Evolutionary conservation across 164 flowering plant genomes (phyloP).

Genomic region (Hamamelis virginiana): DNA sequence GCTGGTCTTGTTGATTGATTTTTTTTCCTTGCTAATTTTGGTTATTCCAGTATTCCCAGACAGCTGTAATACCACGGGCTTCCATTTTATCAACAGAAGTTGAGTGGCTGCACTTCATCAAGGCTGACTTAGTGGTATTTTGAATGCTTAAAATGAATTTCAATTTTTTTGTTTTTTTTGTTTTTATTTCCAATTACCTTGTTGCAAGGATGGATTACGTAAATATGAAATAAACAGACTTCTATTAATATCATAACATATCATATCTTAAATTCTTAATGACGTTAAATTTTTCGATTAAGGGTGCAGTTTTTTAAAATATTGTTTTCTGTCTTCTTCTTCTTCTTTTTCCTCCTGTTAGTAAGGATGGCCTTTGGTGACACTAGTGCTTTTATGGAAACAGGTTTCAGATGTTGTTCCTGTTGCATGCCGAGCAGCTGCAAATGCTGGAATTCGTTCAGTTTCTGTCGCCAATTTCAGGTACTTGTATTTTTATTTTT

Average conservation of each 20-base stretch:
- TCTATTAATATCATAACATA: too few relatives aligned
- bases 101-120: constrained; percentile 89
- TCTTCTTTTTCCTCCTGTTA: too few relatives aligned
- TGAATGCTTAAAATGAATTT: background rate
- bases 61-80: constrained; percentile 86
- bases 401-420: constrained; percentile 99
- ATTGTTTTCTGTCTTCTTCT: too few relatives aligned
- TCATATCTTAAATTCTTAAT: too few relatives aligned
- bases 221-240: too few relatives aligned
- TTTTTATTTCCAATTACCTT: too few relatives aligned
- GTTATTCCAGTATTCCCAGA: constrained; percentile 64
- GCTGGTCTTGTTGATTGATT: too few relatives aligned
- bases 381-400: background rate
- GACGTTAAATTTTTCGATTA: too few relatives aligned
- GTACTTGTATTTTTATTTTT: constrained; percentile 32
- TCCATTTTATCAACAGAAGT: constrained; percentile 80
- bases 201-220: too few relatives aligned
- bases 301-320: too few relatives aligned
- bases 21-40: constrained; percentile 1
- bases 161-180: background rate
- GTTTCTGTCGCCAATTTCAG: constrained; percentile 98
- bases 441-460: constrained; percentile 96
- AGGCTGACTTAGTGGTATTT: constrained; percentile 95
- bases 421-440: constrained; percentile 98
- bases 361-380: too few relatives aligned